These are phyloP conservation scores for Phytopythium boreale DNA, from an alignment of 352 stramenopile genomes.

Conservation along the genomic window DNA sequence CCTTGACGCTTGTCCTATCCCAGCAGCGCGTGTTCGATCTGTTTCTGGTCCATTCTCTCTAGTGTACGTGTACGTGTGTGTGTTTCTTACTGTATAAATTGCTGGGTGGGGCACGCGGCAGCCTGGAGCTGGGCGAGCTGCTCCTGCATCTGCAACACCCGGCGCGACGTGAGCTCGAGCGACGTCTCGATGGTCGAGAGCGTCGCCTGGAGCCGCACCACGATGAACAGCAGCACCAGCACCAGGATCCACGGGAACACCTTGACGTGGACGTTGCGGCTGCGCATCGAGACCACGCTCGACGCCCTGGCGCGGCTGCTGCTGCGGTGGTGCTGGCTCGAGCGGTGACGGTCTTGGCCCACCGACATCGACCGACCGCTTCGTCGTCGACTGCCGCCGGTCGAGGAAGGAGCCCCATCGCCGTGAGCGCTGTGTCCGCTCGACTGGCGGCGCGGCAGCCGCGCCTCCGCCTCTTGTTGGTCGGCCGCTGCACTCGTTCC, in stretches of 20 bases:
- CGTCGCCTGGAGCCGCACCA: slow-evolving; percentile 53
- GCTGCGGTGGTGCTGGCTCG: slow-evolving; percentile 15
- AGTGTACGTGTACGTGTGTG: background rate
- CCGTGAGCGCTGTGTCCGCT: background rate
- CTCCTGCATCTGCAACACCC: slow-evolving; percentile 33
- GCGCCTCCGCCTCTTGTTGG: background rate
- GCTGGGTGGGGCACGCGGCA: slow-evolving; percentile 18
- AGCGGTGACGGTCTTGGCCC: slow-evolving; percentile 8
- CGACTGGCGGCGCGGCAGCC: background rate
- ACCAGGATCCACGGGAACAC: slow-evolving; percentile 74
- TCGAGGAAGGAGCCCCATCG: background rate
- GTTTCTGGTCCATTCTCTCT: background rate
- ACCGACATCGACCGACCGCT: background rate
- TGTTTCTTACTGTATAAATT: slow-evolving; percentile 3
- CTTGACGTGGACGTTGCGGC: slow-evolving; percentile 25
- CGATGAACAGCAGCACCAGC: slow-evolving; percentile 53
- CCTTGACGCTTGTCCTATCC: background rate
- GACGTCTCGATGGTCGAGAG: slow-evolving; percentile 56
- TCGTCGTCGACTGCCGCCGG: background rate
- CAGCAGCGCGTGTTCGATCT: too few relatives aligned
- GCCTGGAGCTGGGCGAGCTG: slow-evolving; percentile 19
- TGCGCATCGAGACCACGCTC: slow-evolving; percentile 6
- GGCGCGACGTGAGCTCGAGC: slow-evolving; percentile 37
- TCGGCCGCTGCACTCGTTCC: background rate
- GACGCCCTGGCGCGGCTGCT: slow-evolving; percentile 5